phyloP scores from a whole-genome alignment of 306 rosid species.

The Prunus mongolica region DNA sequence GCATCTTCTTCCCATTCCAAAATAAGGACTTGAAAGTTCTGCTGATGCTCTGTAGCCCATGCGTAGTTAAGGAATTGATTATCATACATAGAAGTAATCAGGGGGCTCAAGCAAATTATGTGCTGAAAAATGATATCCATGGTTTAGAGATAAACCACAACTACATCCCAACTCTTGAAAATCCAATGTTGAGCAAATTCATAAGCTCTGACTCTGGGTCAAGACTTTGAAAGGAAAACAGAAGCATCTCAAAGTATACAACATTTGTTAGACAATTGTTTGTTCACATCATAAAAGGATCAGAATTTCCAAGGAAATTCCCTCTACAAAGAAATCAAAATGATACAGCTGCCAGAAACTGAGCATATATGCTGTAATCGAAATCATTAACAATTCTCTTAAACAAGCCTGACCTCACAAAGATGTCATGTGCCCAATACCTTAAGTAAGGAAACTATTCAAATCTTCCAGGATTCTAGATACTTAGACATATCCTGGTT shows the following conservation, averaged over 20 bases:
- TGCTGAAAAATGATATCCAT: background rate
- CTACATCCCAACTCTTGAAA: background rate
- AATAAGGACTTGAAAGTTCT: background rate
- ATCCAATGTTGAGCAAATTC: background rate
- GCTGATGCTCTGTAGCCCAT: background rate
- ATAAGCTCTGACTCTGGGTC: background rate
- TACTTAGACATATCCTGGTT: background rate
- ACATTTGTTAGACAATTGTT: background rate
- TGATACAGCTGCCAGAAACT: background rate
- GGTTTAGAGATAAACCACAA: background rate
- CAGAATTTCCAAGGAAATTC: background rate
- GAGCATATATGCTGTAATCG: background rate
- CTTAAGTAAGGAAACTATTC: background rate
- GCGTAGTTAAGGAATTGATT: background rate
- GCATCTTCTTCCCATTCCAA: background rate
- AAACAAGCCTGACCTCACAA: background rate
- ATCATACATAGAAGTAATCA: background rate
- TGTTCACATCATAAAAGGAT: background rate
- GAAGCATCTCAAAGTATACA: background rate
- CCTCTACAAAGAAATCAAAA: background rate
- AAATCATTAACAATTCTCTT: background rate
- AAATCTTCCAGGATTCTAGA: background rate
- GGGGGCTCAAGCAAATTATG: background rate
- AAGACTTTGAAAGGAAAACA: background rate
- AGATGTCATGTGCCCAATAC: background rate